phyloP scores from a whole-genome alignment of 1,139 yeast genomes.

The Diutina rugosa region DNA sequence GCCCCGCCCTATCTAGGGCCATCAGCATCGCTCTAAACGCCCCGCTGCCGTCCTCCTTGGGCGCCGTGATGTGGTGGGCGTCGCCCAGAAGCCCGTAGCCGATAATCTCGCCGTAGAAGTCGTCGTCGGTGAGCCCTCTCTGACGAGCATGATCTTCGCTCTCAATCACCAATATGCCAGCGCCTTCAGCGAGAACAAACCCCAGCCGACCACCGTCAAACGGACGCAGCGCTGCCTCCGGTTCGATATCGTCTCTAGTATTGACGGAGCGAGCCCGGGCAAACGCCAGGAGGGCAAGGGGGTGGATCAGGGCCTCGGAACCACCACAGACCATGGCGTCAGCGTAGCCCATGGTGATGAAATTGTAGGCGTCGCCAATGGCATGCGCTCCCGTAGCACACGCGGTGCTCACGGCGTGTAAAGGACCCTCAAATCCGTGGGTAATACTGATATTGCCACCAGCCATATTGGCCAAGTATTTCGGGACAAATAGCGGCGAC shows the following conservation, averaged over 20 bases:
- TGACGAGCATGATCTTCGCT: conserved; percentile 59
- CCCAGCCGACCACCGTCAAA: conserved; percentile 74
- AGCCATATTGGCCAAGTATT: conserved; percentile 81
- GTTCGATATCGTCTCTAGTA: conserved; percentile 47
- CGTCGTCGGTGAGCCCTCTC: conserved; percentile 35
- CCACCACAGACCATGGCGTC: conserved; percentile 91
- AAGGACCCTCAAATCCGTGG: conserved; percentile 69
- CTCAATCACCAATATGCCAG: conserved; percentile 72
- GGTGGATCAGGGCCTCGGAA: conserved; percentile 78
- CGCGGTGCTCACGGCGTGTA: conserved; percentile 84
- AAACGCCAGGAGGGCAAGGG: conserved; percentile 82
- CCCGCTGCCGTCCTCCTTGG: conserved; percentile 71
- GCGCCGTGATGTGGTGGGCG: conserved; percentile 89
- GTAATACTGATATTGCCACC: conserved; percentile 82
- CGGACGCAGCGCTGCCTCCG: conserved; percentile 67
- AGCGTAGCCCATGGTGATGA: conserved; percentile 69
- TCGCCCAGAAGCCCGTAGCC: conserved; percentile 93
- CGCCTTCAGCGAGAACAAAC: conserved; percentile 89
- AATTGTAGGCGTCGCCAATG: conserved; percentile 83
- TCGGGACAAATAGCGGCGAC: conserved; percentile 81
- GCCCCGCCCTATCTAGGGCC: conserved; percentile 45
- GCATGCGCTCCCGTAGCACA: conserved; percentile 96
- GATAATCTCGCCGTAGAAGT: conserved; percentile 65
- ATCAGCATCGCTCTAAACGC: conserved; percentile 72
- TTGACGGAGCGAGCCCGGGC: conserved; percentile 79